phyloP scores from a whole-genome alignment of 345 rosid genomes.

The Fremontodendron californicum region DNA sequence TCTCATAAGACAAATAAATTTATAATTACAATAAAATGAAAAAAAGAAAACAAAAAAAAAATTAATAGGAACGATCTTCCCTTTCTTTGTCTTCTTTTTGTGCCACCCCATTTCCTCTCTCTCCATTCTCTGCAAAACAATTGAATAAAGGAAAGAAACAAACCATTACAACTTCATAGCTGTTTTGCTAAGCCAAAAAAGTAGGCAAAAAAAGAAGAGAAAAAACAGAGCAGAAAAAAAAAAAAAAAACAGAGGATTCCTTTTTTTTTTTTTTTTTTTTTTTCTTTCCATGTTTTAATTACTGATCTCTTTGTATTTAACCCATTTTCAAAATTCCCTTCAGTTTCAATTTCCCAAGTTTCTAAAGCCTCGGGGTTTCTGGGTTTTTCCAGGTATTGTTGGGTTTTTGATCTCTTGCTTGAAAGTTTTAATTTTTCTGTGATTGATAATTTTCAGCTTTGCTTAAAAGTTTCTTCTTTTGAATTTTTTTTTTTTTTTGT shows the following conservation, averaged over 20 bases:
- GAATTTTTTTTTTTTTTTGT: background rate
- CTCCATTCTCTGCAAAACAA: background rate
- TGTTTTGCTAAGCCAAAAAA: background rate
- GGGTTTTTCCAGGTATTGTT: slow-evolving; percentile 20
- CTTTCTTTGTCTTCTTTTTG: background rate
- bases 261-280: background rate
- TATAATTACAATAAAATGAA: too few species aligned
- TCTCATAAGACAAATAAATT: too few species aligned
- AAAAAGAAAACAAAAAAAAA: too few species aligned
- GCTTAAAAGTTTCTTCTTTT: background rate
- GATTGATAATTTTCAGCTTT: slow-evolving; percentile 5
- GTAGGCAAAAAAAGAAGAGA: background rate
- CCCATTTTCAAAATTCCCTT: background rate
- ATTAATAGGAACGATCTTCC: too few species aligned
- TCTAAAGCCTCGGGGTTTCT: background rate
- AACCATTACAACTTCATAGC: background rate
- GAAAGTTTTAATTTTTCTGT: slow-evolving; percentile 2
- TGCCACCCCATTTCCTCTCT: background rate
- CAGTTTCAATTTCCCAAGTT: background rate
- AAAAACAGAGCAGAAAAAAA: background rate
- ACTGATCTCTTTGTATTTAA: background rate
- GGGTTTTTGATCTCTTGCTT: slow-evolving; percentile 16
- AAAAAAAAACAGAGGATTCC: background rate
- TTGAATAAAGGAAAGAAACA: background rate
- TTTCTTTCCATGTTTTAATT: background rate